Base-by-base conservation (phyloP, 345 rosid species). In the Acer campestre region DNA sequence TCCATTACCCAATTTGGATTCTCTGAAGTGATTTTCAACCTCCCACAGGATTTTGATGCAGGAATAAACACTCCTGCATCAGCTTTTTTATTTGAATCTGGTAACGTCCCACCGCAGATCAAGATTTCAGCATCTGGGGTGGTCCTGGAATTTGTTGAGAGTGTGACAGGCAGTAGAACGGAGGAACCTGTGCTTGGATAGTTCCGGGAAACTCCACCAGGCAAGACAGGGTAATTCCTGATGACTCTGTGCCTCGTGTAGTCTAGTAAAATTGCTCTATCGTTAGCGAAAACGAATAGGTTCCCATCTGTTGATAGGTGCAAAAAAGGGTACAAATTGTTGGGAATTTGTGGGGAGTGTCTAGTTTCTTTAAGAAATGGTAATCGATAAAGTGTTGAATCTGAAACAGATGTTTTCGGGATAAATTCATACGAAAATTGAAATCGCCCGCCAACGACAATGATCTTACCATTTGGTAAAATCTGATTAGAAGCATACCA, bases 111-210 rank as follows among this genome's bases (percentile, higher is more conserved):
- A 0, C 90, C 90, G 35, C 91, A 88, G 29, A 86, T 49, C 3
- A 85, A 72, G 23, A 86, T 82, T 42, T 75, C 86, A 3, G 86
- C 87, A 0, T 77, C 71, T 17, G 81, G 77, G 49, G 13, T 44
- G 0, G 25, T 53, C 29, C 7, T 66, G 35, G 42, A 9, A 13
- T 49, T 44, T 22, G 6, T 51, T 2, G 73, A 74, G 18, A 79
- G 78, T n/a, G 46, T 64, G 18, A 83, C 14, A 5, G 90, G 86
- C 7, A 90, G 83, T 76, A 90, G 79, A 62, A 76, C 89, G 1
- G 92, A 82, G 2, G 92, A 87, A 6, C 92, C 92, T 4, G 90
- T 87, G 25, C 88, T 85, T 8, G 92, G 92, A 76, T 88, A 90
- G 70, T 78, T 82, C 31, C 90, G 80, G 0, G 92, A 85, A 69